Base-by-base conservation (phyloP, 371 early-diverging fungal species). In the Mucor racemosus region DNA sequence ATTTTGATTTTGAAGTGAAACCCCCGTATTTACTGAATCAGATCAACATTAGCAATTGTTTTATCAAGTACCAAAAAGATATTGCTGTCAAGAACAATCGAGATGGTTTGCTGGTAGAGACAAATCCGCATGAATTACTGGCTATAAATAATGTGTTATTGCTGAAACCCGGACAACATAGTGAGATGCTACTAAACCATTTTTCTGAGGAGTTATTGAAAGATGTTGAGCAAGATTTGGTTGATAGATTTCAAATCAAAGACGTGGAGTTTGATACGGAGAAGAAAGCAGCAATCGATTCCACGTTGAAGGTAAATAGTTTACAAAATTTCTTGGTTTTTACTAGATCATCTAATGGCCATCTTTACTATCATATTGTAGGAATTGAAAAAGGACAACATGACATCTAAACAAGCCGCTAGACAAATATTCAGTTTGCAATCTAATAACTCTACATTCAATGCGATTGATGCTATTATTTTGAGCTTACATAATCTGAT, bases 101-200 rank as follows among this genome's bases (percentile, higher is more conserved):
- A 9, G 14, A n/a, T n/a, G 41, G 41, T 41, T 9, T 41, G 4
- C 9, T 41, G 14, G 41, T 56, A 4, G 57, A 56, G 57, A 14
- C 38, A 11, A 34, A 36, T 36, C 33, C 35, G 6, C 57, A 56
- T n/a, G 57, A 56, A 56, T 36, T 56, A 17, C 35, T 56, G 14
- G 57, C 57, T 56, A 7, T 56, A 0, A 36, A 34, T 8, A 56
- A 56, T 15, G 35, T 35, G 14, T 17, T 56, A 17, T 36, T 56
- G 14, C 33, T 56, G 11, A 56, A 56, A 36, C 38, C 57, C 35
- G 57, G 57, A 34, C 57, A 56, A 56, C 5, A n/a, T 8, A 56
- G 57, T 14, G 5, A 6, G 6, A n/a, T 56, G n/a, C 1, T 56
- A 10, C 4, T 8, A 36, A 36, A 56, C 15, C 57, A 56, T n/a